phyloP scores from a whole-genome alignment of 108 stramenopile species.

The Nitzschia sp. region DNA sequence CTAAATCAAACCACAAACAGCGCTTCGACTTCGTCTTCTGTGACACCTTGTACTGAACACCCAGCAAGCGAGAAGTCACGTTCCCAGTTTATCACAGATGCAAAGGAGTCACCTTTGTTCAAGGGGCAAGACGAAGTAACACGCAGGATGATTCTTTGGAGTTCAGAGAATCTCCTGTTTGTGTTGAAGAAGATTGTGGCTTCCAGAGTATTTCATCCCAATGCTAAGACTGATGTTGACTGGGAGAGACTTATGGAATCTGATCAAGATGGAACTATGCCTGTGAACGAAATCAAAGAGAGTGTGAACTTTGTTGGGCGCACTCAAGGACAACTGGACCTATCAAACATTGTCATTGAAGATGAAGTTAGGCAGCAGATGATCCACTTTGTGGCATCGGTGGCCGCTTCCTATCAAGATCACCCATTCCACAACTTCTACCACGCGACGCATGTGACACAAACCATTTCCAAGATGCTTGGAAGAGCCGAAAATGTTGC shows the following conservation, averaged over 20 bases:
- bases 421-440: slow-evolving; percentile 23
- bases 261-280: not conserved
- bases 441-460: slow-evolving; percentile 21
- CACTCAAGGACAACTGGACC: not conserved
- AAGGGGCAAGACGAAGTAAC: not conserved
- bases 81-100: not conserved
- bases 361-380: slow-evolving; percentile 8
- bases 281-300: not conserved
- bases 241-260: not conserved
- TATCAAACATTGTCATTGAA: slow-evolving; percentile 2
- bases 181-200: slow-evolving; percentile 13
- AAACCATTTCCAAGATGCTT: slow-evolving; percentile 9
- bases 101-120: not conserved
- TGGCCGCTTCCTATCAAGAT: slow-evolving; percentile 5
- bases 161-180: slow-evolving; percentile 14
- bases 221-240: too few relatives aligned
- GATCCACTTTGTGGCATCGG: slow-evolving; percentile 7
- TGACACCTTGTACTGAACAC: not conserved
- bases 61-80: not conserved
- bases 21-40: not conserved
- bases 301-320: not conserved
- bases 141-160: slow-evolving; percentile 22
- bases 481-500: not conserved
- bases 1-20: slow-evolving; percentile 2
- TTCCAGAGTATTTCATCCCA: not conserved